Conservation (phyloP, 2,329 filamentous ascomycete genomes). For the Calonectria naviculata region DNA sequence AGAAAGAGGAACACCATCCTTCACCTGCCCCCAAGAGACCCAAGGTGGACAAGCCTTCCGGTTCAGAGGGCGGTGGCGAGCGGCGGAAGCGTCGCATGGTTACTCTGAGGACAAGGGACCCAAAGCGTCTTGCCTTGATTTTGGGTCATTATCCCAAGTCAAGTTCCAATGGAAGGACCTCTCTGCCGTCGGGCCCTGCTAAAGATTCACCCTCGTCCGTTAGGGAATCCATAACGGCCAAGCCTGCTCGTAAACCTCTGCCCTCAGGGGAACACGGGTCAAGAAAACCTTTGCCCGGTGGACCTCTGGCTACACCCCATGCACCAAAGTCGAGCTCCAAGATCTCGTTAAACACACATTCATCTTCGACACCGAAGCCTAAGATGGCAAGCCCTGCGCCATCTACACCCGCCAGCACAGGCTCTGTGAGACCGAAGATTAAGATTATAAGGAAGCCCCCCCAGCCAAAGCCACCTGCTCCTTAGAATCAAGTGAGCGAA, state of each 20-base stretch:
- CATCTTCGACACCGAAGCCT: slow-evolving; percentile 31
- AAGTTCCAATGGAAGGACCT: slow-evolving; percentile 40
- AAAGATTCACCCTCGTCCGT: slow-evolving; percentile 38
- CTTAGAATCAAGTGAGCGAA: slow-evolving; percentile 29
- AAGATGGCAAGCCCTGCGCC: slow-evolving; percentile 38
- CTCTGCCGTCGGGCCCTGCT: slow-evolving; percentile 45
- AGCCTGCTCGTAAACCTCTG: slow-evolving; percentile 50
- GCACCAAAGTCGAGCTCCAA: slow-evolving; percentile 39
- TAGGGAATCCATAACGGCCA: slow-evolving; percentile 47
- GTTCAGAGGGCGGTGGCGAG: slow-evolving; percentile 31
- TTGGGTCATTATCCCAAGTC: slow-evolving; percentile 43
- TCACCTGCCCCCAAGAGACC: slow-evolving; percentile 52
- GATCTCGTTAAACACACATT: slow-evolving; percentile 36
- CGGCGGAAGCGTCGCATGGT: slow-evolving; percentile 50
- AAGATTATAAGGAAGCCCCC: slow-evolving; percentile 49
- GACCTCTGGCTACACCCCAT: slow-evolving; percentile 36
- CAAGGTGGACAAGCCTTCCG: slow-evolving; percentile 47
- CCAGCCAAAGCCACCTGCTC: slow-evolving; percentile 38
- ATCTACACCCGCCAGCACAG: slow-evolving; percentile 35
- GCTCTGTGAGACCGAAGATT: slow-evolving; percentile 47
- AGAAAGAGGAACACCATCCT: slow-evolving; percentile 47
- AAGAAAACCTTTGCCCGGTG: slow-evolving; percentile 48
- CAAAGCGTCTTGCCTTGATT: slow-evolving; percentile 48
- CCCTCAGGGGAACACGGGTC: slow-evolving; percentile 41
- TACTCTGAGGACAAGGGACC: slow-evolving; percentile 49